Conservation (phyloP, 805 yeast genomes). For the Candida boleticola region DNA sequence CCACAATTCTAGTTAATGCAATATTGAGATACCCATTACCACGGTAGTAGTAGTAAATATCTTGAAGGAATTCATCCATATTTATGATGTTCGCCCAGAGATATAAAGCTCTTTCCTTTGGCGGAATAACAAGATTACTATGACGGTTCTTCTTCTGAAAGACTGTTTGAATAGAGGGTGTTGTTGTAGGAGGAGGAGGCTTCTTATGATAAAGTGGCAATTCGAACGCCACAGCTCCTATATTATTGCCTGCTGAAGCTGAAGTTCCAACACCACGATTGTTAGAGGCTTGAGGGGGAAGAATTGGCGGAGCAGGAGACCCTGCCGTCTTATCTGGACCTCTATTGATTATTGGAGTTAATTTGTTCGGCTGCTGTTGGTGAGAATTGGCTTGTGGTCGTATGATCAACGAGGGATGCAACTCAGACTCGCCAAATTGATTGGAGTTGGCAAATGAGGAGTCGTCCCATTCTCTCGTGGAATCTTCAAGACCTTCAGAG, state of each 20-base stretch:
- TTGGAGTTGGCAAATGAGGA: neutral
- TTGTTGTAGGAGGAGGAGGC: constrained; percentile 4
- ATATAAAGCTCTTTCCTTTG: constrained; percentile 80
- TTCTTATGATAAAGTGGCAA: constrained; percentile 5
- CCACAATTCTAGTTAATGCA: constrained; percentile 61
- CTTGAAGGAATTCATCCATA: constrained; percentile 80
- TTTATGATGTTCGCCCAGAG: constrained; percentile 96
- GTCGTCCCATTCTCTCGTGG: constrained; percentile 5
- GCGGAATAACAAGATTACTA: constrained; percentile 31
- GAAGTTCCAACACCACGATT: neutral
- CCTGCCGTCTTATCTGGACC: neutral
- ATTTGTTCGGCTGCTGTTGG: neutral
- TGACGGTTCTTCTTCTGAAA: constrained; percentile 11
- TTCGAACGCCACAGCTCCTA: constrained; percentile 6
- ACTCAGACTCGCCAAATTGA: constrained; percentile 1
- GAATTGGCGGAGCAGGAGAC: neutral
- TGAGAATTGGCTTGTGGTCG: constrained; percentile 5
- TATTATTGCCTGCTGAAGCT: neutral
- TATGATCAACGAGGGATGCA: neutral
- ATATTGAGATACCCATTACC: constrained; percentile 86
- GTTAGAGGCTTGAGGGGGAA: neutral
- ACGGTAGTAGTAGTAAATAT: constrained; percentile 77
- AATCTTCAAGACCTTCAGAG: constrained; percentile 9
- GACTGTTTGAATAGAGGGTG: constrained; percentile 12
- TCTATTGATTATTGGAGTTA: constrained; percentile 1